Conservation (phyloP, 2,329 filamentous ascomycete species). For the Stagonosporopsis chrysanthemi region DNA sequence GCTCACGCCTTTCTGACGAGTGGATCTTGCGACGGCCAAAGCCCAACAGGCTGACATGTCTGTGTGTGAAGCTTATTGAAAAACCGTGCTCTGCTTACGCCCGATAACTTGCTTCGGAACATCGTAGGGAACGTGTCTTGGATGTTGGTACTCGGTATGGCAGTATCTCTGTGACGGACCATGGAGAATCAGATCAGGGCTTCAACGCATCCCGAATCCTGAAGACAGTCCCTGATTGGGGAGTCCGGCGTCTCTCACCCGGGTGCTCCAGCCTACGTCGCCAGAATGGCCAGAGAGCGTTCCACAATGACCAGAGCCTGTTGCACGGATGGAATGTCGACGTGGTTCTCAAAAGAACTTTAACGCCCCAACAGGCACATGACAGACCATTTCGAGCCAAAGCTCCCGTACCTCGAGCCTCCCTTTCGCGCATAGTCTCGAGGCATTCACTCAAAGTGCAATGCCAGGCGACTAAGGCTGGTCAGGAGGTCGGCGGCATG, state of each 20-base stretch:
- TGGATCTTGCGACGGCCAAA: constrained; percentile 52
- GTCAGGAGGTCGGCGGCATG: constrained; percentile 74
- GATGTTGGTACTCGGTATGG: constrained; percentile 47
- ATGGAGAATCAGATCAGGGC: constrained; percentile 8
- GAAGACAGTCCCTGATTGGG: constrained; percentile 59
- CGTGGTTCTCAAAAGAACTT: constrained; percentile 80
- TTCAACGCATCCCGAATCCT: constrained; percentile 53
- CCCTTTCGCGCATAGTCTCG: constrained; percentile 46
- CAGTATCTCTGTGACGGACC: constrained; percentile 36
- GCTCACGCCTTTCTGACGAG: constrained; percentile 65
- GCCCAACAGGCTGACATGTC: constrained; percentile 45
- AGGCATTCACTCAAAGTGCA: constrained; percentile 29
- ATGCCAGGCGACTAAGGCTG: constrained; percentile 52
- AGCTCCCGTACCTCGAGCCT: constrained; percentile 56
- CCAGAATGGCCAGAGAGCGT: constrained; percentile 59
- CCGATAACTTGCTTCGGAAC: constrained; percentile 39
- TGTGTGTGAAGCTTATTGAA: constrained; percentile 54
- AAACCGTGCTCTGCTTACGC: constrained; percentile 48
- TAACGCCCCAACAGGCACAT: constrained; percentile 75
- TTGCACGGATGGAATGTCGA: constrained; percentile 76
- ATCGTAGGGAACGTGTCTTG: constrained; percentile 35
- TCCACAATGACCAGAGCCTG: constrained; percentile 70
- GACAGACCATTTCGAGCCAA: constrained; percentile 63
- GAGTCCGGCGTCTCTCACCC: constrained; percentile 60
- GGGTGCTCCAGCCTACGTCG: constrained; percentile 55